phyloP scores from a whole-genome alignment of 805 yeast genomes.

The Candida lessepsii region DNA sequence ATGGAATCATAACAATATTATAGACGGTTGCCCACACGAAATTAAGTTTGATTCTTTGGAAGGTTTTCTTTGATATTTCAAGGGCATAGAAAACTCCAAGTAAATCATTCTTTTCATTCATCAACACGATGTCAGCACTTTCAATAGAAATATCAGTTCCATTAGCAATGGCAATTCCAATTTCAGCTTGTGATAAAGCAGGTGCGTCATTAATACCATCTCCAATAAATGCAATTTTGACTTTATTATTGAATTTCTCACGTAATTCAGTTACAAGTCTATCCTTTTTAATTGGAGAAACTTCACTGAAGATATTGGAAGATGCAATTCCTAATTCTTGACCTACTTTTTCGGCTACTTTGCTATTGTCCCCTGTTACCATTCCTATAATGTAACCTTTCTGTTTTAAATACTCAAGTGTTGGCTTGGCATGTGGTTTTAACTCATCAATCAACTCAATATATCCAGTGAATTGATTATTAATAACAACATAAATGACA shows the following conservation, averaged over 20 bases:
- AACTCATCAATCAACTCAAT: conserved; percentile 67
- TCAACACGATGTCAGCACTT: conserved; percentile 88
- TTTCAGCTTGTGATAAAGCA: conserved; percentile 81
- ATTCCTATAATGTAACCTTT: conserved; percentile 68
- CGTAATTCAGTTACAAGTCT: conserved; percentile 61
- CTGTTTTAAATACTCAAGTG: conserved; percentile 51
- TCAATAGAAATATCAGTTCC: conserved; percentile 97
- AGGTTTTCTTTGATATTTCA: conserved; percentile 68
- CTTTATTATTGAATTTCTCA: conserved; percentile 28
- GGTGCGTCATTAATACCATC: conserved; percentile 99
- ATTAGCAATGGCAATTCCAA: conserved; percentile 88
- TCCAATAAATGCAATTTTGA: conserved; percentile 81
- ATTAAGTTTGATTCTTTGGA: conserved; percentile 72
- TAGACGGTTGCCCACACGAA: conserved; percentile 86
- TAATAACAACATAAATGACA: conserved; percentile 55
- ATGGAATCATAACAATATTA: conserved; percentile 81
- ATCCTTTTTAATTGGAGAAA: conserved; percentile 76
- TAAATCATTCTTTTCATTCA: conserved; percentile 37
- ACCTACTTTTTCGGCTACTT: conserved; percentile 66
- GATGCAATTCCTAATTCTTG: conserved; percentile 61
- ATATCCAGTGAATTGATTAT: conserved; percentile 59
- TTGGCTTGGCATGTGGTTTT: conserved; percentile 61
- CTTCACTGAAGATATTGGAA: conserved; percentile 67
- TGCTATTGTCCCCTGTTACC: conserved; percentile 82
- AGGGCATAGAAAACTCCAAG: conserved; percentile 58